Evolutionary conservation across 345 rosid species (phyloP).

Genomic region (Noccaea caerulescens): DNA sequence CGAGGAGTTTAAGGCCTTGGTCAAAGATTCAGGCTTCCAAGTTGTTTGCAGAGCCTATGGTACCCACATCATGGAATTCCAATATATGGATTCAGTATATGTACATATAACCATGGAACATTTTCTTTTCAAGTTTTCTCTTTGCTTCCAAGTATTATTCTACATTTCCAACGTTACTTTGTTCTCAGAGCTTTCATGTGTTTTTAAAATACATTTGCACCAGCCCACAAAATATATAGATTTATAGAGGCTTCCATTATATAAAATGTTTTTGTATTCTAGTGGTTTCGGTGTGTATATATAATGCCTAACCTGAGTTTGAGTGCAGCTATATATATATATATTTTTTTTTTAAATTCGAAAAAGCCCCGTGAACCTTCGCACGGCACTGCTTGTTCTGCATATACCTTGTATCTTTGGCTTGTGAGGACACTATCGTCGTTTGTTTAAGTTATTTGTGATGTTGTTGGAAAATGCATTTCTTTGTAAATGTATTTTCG

Average conservation of each 20-base stretch:
- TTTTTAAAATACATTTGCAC: too few relatives aligned
- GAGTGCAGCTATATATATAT: too few relatives aligned
- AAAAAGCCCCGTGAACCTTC: too few relatives aligned
- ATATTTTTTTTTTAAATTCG: too few relatives aligned
- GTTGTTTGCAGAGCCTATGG: conserved; percentile 33
- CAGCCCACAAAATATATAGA: too few relatives aligned
- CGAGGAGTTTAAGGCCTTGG: conserved; percentile 67
- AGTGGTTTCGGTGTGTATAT: too few relatives aligned
- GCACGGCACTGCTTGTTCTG: too few relatives aligned
- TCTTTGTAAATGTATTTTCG: conserved; percentile 4
- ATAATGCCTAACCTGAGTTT: too few relatives aligned
- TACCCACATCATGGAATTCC: conserved; percentile 34
- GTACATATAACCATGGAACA: not conserved
- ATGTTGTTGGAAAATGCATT: not conserved
- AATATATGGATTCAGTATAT: not conserved
- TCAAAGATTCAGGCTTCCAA: conserved; percentile 34
- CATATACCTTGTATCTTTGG: not conserved
- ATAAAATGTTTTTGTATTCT: too few relatives aligned
- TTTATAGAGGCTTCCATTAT: too few relatives aligned
- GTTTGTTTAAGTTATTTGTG: not conserved
- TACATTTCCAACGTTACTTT: not conserved
- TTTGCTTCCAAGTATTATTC: conserved; percentile 5
- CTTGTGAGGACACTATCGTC: conserved; percentile 10
- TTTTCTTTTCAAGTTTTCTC: not conserved
- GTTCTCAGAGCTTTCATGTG: not conserved